Conservation (phyloP, 176 grass and related monocot genomes). For the Hsuehochloa calcarea region DNA sequence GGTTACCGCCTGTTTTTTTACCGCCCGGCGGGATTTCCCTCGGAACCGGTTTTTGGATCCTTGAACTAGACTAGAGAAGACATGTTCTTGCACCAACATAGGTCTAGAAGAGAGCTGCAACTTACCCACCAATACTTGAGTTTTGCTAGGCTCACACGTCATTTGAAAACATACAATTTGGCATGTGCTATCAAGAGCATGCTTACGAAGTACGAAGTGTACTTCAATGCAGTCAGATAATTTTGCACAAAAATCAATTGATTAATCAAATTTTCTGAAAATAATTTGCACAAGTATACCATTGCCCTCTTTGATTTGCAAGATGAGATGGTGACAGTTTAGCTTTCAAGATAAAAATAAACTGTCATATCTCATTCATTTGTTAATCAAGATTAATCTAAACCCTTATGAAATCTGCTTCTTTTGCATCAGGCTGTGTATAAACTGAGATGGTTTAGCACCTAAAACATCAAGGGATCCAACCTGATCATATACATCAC, state of each 20-base stretch:
- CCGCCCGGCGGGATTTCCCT: too few species aligned
- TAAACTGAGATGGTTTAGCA: neutral
- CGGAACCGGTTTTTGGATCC: too few species aligned
- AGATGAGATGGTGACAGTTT: neutral
- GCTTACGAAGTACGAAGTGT: neutral
- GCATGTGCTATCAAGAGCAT: neutral
- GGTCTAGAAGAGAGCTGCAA: conserved; percentile 3
- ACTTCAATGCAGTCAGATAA: neutral
- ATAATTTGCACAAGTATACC: neutral
- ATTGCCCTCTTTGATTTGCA: neutral
- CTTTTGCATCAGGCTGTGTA: neutral
- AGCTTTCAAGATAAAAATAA: neutral
- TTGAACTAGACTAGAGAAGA: neutral
- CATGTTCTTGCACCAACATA: neutral
- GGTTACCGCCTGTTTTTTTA: too few species aligned
- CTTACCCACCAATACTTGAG: conserved; percentile 9
- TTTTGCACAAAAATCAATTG: neutral
- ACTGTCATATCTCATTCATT: neutral
- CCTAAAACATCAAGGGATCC: neutral
- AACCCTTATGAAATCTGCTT: neutral
- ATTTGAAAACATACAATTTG: neutral
- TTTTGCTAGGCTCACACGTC: conserved; percentile 1
- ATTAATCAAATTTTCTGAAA: neutral
- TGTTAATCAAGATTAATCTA: neutral
- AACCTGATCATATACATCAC: conserved; percentile 96